Conservation (phyloP, 2,329 filamentous ascomycete species). For the Verticillium isaacii region DNA sequence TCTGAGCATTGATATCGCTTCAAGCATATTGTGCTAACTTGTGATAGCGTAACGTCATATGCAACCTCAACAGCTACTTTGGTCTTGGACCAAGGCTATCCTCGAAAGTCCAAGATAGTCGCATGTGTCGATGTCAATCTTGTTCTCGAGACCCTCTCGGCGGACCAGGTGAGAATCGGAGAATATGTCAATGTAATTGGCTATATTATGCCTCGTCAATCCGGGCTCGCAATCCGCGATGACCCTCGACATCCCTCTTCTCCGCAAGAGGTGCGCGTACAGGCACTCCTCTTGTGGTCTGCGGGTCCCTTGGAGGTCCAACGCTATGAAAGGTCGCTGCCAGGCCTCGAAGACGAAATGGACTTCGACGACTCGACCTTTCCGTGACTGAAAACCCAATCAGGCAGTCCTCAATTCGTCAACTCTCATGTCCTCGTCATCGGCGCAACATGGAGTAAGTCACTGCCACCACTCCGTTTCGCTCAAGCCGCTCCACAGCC, state of each 20-base stretch:
- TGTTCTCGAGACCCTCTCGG: constrained; percentile 60
- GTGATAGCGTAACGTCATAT: constrained; percentile 44
- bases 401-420: too few relatives aligned
- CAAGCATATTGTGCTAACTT: background rate
- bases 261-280: constrained; percentile 43
- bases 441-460: too few relatives aligned
- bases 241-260: background rate
- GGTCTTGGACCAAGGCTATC: constrained; percentile 63
- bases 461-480: too few relatives aligned
- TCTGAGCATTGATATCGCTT: background rate
- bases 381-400: background rate
- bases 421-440: too few relatives aligned
- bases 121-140: constrained; percentile 68
- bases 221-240: constrained; percentile 5
- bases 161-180: constrained; percentile 64
- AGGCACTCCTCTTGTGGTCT: constrained; percentile 74
- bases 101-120: constrained; percentile 35
- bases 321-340: constrained; percentile 11
- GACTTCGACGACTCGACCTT: constrained; percentile 1
- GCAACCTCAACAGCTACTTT: constrained; percentile 54
- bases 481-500: too few relatives aligned
- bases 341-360: background rate
- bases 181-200: constrained; percentile 88
- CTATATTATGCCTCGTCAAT: constrained; percentile 50
- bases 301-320: constrained; percentile 68